Evolutionary conservation across 129 eudicot species (phyloP).

Genomic region (Flaveria trinervia): DNA sequence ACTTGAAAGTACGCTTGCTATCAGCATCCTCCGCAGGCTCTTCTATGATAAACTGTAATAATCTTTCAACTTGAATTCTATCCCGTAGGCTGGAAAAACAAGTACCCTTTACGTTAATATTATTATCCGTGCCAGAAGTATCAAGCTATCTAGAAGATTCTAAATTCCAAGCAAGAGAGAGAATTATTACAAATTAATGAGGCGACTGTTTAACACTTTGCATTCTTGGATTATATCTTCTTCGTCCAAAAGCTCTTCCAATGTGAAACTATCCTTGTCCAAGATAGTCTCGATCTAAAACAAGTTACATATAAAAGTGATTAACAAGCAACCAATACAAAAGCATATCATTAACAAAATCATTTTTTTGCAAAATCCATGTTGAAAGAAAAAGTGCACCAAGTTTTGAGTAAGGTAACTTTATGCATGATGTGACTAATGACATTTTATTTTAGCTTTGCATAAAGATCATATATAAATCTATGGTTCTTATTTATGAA

Average conservation of each 20-base stretch:
- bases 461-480: neutral
- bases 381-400: neutral
- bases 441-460: neutral
- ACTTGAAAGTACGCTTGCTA: slow-evolving; percentile 77
- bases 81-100: slow-evolving; percentile 68
- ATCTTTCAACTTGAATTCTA: slow-evolving; percentile 78
- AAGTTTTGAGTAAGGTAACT: neutral
- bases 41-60: slow-evolving; percentile 63
- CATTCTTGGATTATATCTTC: slow-evolving; percentile 98
- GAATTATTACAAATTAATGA: slow-evolving; percentile 74
- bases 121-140: neutral
- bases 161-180: neutral
- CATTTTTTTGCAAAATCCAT: neutral
- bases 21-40: slow-evolving; percentile 83
- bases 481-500: neutral
- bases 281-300: slow-evolving; percentile 70
- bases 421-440: neutral
- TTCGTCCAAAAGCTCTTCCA: slow-evolving; percentile 96
- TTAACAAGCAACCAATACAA: neutral
- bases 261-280: slow-evolving; percentile 80
- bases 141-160: slow-evolving; percentile 4
- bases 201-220: slow-evolving; percentile 89
- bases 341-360: neutral
- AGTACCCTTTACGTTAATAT: neutral
- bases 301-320: slow-evolving; percentile 16